These are phyloP conservation scores for Penicillium sclerotigenum DNA, from an alignment of 2,329 filamentous ascomycete genomes.

Conservation along the genomic window DNA sequence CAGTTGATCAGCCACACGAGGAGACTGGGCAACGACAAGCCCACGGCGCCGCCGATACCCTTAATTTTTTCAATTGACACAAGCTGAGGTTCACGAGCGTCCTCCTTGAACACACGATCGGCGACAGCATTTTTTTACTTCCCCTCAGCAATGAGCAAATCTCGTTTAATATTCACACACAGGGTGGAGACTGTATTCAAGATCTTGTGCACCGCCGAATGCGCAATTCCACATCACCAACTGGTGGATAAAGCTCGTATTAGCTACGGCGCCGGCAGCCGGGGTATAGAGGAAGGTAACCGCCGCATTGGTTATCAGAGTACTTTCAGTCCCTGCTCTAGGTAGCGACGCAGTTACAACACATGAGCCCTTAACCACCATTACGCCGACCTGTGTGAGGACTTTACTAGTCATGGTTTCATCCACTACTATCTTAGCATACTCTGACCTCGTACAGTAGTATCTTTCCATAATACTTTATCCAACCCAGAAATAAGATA, in stretches of 20 bases:
- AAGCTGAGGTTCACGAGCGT: slow-evolving; percentile 47
- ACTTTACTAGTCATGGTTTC: background rate
- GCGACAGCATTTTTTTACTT: background rate
- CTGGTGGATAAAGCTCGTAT: slow-evolving; percentile 40
- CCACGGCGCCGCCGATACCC: slow-evolving; percentile 47
- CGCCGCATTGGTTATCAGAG: slow-evolving; percentile 27
- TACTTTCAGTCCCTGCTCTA: slow-evolving; percentile 27
- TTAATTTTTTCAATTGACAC: slow-evolving; percentile 48
- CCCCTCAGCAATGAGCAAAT: slow-evolving; percentile 40
- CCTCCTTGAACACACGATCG: slow-evolving; percentile 42
- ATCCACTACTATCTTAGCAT: background rate
- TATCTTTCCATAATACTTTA: background rate
- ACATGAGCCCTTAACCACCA: slow-evolving; percentile 42
- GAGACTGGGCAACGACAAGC: slow-evolving; percentile 45
- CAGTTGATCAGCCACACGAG: slow-evolving; percentile 52
- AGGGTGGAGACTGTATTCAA: slow-evolving; percentile 44
- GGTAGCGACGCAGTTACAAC: slow-evolving; percentile 37
- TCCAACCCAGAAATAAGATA: background rate
- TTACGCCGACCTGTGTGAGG: slow-evolving; percentile 48
- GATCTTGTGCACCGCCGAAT: slow-evolving; percentile 46
- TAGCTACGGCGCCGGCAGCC: slow-evolving; percentile 43
- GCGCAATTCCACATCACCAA: slow-evolving; percentile 47
- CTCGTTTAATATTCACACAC: slow-evolving; percentile 49
- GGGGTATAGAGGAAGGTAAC: slow-evolving; percentile 51
- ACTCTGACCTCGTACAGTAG: background rate